Evolutionary conservation across 768 basidiomycete genomes (phyloP).

Genomic region (Neoboletus subvelutipes): DNA sequence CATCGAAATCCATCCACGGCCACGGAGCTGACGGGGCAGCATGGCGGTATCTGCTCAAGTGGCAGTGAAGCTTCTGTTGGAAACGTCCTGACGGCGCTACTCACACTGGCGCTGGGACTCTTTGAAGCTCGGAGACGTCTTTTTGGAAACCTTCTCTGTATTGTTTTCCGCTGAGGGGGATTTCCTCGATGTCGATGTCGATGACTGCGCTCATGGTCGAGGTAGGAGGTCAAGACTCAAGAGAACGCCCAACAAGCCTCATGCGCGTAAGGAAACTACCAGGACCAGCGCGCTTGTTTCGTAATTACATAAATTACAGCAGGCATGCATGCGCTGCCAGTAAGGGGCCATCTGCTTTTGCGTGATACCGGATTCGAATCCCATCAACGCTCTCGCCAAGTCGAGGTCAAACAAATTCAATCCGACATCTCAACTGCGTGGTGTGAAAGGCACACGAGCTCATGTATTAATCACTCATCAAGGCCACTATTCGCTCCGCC

Average conservation of each 20-base stretch:
- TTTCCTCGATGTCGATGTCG: constrained; percentile 4
- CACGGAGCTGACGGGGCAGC: constrained; percentile 42
- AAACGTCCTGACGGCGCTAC: background rate
- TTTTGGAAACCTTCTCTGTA: constrained; percentile 9
- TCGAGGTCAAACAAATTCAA: background rate
- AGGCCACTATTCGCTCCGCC: background rate
- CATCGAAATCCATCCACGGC: constrained; percentile 42
- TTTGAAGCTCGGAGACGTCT: constrained; percentile 15
- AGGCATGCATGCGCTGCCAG: background rate
- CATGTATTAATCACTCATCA: background rate
- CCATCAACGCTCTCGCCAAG: background rate
- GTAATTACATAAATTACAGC: constrained; percentile 6
- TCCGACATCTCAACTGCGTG: background rate
- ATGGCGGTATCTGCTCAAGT: constrained; percentile 34
- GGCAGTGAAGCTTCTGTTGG: background rate
- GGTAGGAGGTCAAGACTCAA: background rate
- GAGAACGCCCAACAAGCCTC: background rate
- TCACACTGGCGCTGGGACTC: constrained; percentile 30
- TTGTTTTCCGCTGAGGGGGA: background rate
- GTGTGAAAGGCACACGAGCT: background rate
- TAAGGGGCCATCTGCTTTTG: no score
- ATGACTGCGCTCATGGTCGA: constrained; percentile 17
- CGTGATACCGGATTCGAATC: no score
- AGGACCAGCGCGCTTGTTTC: constrained; percentile 8
- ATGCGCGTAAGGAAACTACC: constrained; percentile 1